Percentiles rank a stretch among this genome's conserved stretches.
Evolutionary conservation across 140 eudicot genomes (phyloP).

Genomic region (Eryngium alpinum): DNA sequence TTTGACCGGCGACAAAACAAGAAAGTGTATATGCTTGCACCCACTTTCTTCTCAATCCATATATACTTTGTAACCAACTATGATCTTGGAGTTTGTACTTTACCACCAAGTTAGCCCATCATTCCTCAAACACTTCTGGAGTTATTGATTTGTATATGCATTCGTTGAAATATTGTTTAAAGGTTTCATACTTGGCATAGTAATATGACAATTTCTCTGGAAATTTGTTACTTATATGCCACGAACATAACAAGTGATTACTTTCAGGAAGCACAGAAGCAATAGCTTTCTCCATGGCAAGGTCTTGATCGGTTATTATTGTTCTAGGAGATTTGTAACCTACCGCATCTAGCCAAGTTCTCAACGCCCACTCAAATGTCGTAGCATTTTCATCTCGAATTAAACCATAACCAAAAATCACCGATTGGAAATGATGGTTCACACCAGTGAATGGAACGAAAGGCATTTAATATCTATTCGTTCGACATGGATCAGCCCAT

Average conservation of each 20-base stretch:
- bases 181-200: background rate
- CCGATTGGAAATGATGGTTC: background rate
- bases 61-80: background rate
- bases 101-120: background rate
- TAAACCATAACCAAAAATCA: background rate
- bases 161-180: background rate
- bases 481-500: no score
- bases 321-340: background rate
- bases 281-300: background rate
- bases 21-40: background rate
- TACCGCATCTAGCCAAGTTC: background rate
- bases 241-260: background rate
- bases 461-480: no score
- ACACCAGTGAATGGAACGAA: background rate
- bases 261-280: background rate
- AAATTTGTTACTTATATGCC: background rate
- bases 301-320: background rate
- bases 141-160: background rate
- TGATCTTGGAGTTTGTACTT: background rate
- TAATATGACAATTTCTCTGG: background rate
- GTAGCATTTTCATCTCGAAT: background rate
- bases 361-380: background rate
- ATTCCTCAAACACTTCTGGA: background rate
- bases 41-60: background rate
- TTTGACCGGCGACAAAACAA: background rate